phyloP scores from a whole-genome alignment of 1,139 yeast genomes.

The Saccharomyces hybrid region DNA sequence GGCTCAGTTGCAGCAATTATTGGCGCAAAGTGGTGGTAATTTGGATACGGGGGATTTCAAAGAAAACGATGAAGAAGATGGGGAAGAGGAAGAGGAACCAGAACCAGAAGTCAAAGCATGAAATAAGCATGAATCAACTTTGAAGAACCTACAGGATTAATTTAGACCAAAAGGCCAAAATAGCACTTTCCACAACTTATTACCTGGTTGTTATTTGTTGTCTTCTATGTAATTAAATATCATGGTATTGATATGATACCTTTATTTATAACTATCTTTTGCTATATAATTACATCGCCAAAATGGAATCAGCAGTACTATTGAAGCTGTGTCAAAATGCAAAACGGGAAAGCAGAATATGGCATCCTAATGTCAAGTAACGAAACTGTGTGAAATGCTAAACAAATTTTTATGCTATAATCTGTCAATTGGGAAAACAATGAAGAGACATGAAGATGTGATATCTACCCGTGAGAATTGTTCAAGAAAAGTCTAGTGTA shows the following conservation, averaged over 20 bases:
- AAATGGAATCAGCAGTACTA: background rate
- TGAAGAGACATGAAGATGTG: background rate
- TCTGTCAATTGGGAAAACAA: background rate
- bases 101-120: constrained; percentile 6
- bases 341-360: background rate
- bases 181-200: background rate
- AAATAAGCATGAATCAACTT: background rate
- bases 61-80: constrained; percentile 6
- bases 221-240: background rate
- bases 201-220: background rate
- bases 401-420: background rate
- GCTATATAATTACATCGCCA: background rate
- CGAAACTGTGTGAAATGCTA: background rate
- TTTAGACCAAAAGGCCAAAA: background rate
- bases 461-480: background rate
- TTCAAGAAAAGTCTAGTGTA: constrained; percentile 6
- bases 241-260: background rate
- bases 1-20: constrained; percentile 10
- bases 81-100: constrained; percentile 8
- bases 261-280: background rate
- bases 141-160: background rate
- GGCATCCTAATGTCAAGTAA: background rate
- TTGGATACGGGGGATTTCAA: constrained; percentile 4
- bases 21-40: constrained; percentile 4
- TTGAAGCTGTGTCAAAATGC: background rate